Conservation (phyloP, 1,139 yeast species). For the Zygosaccharomyces pseudobailii region DNA sequence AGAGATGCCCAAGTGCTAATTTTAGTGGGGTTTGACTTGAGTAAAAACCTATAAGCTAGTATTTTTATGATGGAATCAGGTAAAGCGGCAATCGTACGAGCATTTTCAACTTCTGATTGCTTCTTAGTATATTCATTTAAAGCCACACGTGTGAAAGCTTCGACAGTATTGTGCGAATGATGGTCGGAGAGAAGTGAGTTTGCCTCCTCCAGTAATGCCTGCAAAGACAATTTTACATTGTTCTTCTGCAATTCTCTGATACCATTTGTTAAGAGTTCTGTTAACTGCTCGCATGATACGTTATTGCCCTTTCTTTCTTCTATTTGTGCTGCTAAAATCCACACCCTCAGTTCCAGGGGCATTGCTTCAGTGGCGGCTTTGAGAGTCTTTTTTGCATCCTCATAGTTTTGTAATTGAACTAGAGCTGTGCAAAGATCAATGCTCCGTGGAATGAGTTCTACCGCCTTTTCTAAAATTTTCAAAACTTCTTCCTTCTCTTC, state of each 20-base stretch:
- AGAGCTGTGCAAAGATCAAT: slow-evolving; percentile 63
- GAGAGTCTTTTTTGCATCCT: slow-evolving; percentile 49
- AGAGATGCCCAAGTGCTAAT: slow-evolving; percentile 53
- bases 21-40: slow-evolving; percentile 46
- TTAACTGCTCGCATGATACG: slow-evolving; percentile 40
- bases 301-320: slow-evolving; percentile 53
- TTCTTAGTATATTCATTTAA: slow-evolving; percentile 18
- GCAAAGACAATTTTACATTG: slow-evolving; percentile 46
- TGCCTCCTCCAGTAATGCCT: slow-evolving; percentile 50
- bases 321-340: slow-evolving; percentile 67
- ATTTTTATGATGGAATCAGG: slow-evolving; percentile 14
- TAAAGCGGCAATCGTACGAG: slow-evolving; percentile 2
- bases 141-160: slow-evolving; percentile 26
- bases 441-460: slow-evolving; percentile 61
- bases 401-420: slow-evolving; percentile 40
- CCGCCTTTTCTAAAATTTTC: slow-evolving; percentile 59
- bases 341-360: slow-evolving; percentile 50
- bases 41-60: slow-evolving; percentile 11
- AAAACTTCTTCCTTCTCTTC: slow-evolving; percentile 44
- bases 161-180: slow-evolving; percentile 22
- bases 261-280: slow-evolving; percentile 49
- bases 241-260: slow-evolving; percentile 41
- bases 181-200: slow-evolving; percentile 36
- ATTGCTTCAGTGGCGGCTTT: slow-evolving; percentile 56
- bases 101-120: neutral